phyloP scores from a whole-genome alignment of 495 filamentous ascomycete genomes.

The Gamarada debralockiae region DNA sequence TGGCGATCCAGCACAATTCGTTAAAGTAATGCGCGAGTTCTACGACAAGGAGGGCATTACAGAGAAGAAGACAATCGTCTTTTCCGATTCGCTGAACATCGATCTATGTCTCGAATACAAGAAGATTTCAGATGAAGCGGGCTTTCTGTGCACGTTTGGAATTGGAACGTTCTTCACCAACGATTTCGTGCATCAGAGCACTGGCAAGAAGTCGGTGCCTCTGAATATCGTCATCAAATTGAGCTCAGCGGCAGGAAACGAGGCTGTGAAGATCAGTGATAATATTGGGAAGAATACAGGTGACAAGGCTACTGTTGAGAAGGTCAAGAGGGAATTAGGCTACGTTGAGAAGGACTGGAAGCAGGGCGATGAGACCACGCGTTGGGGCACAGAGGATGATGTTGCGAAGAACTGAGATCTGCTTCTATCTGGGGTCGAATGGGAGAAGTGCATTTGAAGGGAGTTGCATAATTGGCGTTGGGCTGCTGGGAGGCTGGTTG shows the following conservation, averaged over 20 bases:
- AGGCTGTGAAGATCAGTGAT: conserved; percentile 93
- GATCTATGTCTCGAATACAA: conserved; percentile 91
- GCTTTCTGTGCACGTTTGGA: conserved; percentile 83
- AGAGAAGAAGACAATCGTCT: conserved; percentile 90
- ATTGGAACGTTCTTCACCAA: conserved; percentile 96
- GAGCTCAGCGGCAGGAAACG: conserved; percentile 73
- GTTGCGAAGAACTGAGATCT: conserved; percentile 10
- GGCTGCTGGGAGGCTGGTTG: too few species aligned
- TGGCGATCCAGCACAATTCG: conserved; percentile 78
- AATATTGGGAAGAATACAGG: conserved; percentile 97
- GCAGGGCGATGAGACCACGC: conserved; percentile 74
- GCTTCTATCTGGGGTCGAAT: too few species aligned
- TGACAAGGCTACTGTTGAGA: conserved; percentile 68
- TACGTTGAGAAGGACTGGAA: conserved; percentile 84
- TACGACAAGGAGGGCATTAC: conserved; percentile 73
- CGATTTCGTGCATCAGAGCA: conserved; percentile 68
- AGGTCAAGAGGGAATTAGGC: conserved; percentile 79
- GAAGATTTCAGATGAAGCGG: conserved; percentile 68
- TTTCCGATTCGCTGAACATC: conserved; percentile 91
- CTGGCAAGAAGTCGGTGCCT: conserved; percentile 79
- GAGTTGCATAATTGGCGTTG: too few species aligned
- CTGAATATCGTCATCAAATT: conserved; percentile 99
- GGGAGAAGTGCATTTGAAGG: too few species aligned
- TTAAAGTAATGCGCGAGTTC: conserved; percentile 80
- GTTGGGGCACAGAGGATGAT: conserved; percentile 54